Base-by-base conservation (phyloP, 768 basidiomycete species). In the Suillus weaverae region DNA sequence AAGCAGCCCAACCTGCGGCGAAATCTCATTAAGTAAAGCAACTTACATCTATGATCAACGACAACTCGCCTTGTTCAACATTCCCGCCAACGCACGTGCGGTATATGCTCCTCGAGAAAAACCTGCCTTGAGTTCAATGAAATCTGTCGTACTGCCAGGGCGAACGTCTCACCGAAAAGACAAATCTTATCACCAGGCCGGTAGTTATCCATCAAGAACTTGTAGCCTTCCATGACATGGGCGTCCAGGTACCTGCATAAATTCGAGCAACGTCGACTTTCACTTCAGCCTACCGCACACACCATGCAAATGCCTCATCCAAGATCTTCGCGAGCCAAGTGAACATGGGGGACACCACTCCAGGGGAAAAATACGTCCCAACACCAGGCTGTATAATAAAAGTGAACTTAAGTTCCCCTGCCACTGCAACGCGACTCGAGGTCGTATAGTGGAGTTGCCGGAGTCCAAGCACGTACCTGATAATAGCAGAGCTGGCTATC, bases 161-260 rank as follows among this genome's bases (percentile, higher is more conserved):
- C 41, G 44, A 43, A 22, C 7, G 41, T 70, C 78, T 32, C 62
- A 87, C 89, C 90, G 64, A 92, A 91, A 26, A 92, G 74, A 70
- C 87, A 91, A 38, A 93, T 84, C 73, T 83, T 90, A 72, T 92
- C 91, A 1, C 91, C 92, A 0, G 76, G 69, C n/a, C 78, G 80
- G 71, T 89, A 92, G 69, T 89, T 92, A 66, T 89, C 82, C 92
- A 94, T 92, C 61, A 94, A 76, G 73, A 88, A 94, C 66, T 77
- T 79, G 74, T 94, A 94, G 0, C 92, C 92, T 10, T 84, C 88
- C 76, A 87, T 84, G 30, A 92, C 88, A 75, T 92, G 91, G 1
- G 71, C 82, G 61, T 87, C 86, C 48, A 92, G 78, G 70, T 89
- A 92, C 86, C 89, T 90, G 54, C 44, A 14, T 5, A 44, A 48